Percentiles rank a stretch among this genome's conserved stretches.
Conservation (phyloP, 768 basidiomycete genomes). For the Cubamyces lactineus region DNA sequence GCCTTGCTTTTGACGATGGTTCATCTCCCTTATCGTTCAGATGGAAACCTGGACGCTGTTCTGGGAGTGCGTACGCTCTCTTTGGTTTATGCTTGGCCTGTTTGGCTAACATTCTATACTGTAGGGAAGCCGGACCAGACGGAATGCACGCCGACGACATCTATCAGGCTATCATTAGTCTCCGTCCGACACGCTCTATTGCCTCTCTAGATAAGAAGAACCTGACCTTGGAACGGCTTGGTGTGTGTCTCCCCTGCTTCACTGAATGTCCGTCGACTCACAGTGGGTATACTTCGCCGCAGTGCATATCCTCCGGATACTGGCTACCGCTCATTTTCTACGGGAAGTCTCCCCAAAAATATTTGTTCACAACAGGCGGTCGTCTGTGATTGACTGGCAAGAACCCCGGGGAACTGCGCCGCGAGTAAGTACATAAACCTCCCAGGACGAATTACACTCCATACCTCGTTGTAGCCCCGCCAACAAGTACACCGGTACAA, state of each 20-base stretch:
- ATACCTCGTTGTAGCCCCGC: slow-evolving; percentile 46
- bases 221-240: neutral
- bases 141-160: slow-evolving; percentile 6
- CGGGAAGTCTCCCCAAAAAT: slow-evolving; percentile 27
- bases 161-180: neutral
- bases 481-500: slow-evolving; percentile 65
- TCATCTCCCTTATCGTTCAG: too few species aligned
- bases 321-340: slow-evolving; percentile 28
- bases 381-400: slow-evolving; percentile 25
- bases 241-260: neutral
- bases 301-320: slow-evolving; percentile 25
- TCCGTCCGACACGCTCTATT: slow-evolving; percentile 11
- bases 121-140: slow-evolving; percentile 36
- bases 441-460: too few species aligned
- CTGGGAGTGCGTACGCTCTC: slow-evolving; percentile 67
- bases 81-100: slow-evolving; percentile 71
- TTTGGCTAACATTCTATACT: too few species aligned
- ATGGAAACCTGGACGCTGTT: slow-evolving; percentile 70
- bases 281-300: neutral
- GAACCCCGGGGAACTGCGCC: neutral
- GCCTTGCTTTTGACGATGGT: too few species aligned
- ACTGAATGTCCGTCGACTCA: neutral
- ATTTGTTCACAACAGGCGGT: slow-evolving; percentile 27
- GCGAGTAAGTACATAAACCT: neutral
- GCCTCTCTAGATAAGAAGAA: neutral